These are phyloP conservation scores for Exsudoporus floridanus DNA, from an alignment of 1,284 basidiomycete species.

Conservation along the genomic window DNA sequence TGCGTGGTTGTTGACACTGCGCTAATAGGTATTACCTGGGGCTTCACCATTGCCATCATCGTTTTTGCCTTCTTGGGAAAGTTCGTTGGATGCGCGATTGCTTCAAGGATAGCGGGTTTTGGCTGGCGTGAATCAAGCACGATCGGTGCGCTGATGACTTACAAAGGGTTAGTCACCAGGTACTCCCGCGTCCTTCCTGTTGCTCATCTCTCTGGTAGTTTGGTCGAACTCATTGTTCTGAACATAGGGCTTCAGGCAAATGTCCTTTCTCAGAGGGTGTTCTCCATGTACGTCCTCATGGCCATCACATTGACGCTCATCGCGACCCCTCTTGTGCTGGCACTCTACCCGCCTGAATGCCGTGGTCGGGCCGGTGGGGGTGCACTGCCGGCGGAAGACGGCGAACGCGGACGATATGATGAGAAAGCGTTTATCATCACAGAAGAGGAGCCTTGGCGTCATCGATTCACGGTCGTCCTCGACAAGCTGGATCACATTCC, in stretches of 20 bases:
- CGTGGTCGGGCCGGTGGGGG: conserved; percentile 34
- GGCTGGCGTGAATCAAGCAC: conserved; percentile 78
- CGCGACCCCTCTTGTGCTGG: conserved; percentile 81
- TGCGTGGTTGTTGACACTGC: conserved; percentile 41
- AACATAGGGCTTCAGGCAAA: conserved; percentile 87
- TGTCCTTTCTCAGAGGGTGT: conserved; percentile 74
- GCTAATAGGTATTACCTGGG: conserved; percentile 81
- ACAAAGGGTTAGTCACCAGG: conserved; percentile 71
- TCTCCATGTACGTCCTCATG: conserved; percentile 91
- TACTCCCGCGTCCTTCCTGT: neutral
- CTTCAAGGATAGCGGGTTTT: conserved; percentile 72
- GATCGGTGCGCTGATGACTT: conserved; percentile 92
- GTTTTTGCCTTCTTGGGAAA: conserved; percentile 82
- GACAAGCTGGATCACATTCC: conserved; percentile 88
- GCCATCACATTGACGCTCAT: conserved; percentile 84
- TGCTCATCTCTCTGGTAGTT: conserved; percentile 39
- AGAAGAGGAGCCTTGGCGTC: conserved; percentile 26
- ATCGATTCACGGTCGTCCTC: conserved; percentile 77
- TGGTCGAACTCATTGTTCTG: conserved; percentile 91
- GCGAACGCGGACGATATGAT: conserved; percentile 9
- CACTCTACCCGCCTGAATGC: conserved; percentile 70
- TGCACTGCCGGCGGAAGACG: neutral
- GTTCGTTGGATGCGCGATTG: conserved; percentile 71
- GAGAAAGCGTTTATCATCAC: conserved; percentile 17
- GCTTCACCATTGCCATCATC: conserved; percentile 81